Evolutionary conservation across 139 green algal genomes (phyloP), one percentile per base, ranked within the genome.

Genomic region (Chlorella sorokiniana): DNA sequence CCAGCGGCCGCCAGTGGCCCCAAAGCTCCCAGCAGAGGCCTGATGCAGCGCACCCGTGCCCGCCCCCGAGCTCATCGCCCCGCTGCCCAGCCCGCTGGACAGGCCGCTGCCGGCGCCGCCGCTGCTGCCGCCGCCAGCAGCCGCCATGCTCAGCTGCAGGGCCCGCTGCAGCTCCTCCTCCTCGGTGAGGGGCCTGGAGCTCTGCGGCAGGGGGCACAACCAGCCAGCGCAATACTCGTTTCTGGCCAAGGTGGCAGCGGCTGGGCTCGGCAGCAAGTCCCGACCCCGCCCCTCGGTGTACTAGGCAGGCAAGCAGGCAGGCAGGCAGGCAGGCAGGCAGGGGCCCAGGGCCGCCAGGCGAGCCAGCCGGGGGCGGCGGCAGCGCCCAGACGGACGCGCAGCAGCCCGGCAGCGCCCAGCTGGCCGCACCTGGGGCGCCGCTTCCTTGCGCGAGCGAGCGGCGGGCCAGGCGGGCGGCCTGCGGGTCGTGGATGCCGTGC

Each of bases 141-240:
- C 83, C 75, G 90, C 86, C 72, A 94, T 86, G 45, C 87, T 93
- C 84, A 90, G 89, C 23, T 90, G 90, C 31, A 96, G 85, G 0
- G 90, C 92, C 18, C 88, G 44, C 1, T 82, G 85, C 70, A 96
- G 69, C 86, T 96, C 84, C 37, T 95, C 92, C 20, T 96, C 91
- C 76, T 94, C 91, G 3, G 64, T 87, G 38, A 90, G 68, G 27
- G 52, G 25, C 29, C 18, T 44, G 4, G 76, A 68, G 16, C 31
- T 45, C 61, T 75, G 64, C 48, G 29, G 40, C 27, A 33, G 27
- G 9, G 25, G 27, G 45, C 45, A 64, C 25, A 29, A 11, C 11
- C 48, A 59, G n/a, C n/a, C n/a, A n/a, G n/a, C n/a, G n/a, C n/a
- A n/a, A n/a, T n/a, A n/a, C n/a, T n/a, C n/a, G n/a, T n/a, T n/a